Base-by-base conservation (phyloP, 2,329 filamentous ascomycete genomes). In the Sporothrix humicola region DNA sequence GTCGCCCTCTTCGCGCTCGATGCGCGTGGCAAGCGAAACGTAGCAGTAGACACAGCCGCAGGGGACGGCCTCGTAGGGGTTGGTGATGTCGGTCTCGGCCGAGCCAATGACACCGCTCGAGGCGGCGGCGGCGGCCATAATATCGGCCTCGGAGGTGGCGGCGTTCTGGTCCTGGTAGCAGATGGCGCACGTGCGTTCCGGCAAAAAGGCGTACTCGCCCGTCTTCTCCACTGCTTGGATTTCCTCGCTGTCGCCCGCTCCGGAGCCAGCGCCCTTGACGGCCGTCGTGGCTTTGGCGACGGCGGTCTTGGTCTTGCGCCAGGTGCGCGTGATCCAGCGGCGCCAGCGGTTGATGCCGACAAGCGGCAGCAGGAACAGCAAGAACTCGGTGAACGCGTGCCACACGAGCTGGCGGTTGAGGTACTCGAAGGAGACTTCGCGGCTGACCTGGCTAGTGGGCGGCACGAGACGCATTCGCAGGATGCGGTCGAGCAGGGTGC, bases 311-410 rank as follows among this genome's bases (percentile, higher is more conserved):
- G 93, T 91, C 81, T 91, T 94, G 77, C 92, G 90, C 93, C 94
- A 97, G n/a, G 91, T 90, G 75, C 94, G 89, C 23, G 89, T 87
- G n/a, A 98, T 85, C 92, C 95, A 97, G 77, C 95, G 88, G 73
- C 94, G 89, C 96, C 96, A 99, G 77, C 94, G 89, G 79, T 93
- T 92, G 77, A 99, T 95, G 70, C 96, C 96, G 58, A 99, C 93
- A n/a, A 99, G 87, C 0, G 96, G 96, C n/a, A 99, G 87, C 20
- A 98, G 13, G 72, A 77, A 99, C 46, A 99, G 88, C n/a, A 99
- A 86, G 78, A 99, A 99, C 81, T 99, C 96, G 37, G 96, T 99
- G 79, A 99, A 97, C n/a, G 96, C 96, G 82, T 99, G 96, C 96
- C 96, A 99, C 52, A 99, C 96, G 12, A 99, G 89, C 83, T 99